Evolutionary conservation across 495 filamentous ascomycete species (phyloP).

Genomic region (Penicillium longicatenatum): DNA sequence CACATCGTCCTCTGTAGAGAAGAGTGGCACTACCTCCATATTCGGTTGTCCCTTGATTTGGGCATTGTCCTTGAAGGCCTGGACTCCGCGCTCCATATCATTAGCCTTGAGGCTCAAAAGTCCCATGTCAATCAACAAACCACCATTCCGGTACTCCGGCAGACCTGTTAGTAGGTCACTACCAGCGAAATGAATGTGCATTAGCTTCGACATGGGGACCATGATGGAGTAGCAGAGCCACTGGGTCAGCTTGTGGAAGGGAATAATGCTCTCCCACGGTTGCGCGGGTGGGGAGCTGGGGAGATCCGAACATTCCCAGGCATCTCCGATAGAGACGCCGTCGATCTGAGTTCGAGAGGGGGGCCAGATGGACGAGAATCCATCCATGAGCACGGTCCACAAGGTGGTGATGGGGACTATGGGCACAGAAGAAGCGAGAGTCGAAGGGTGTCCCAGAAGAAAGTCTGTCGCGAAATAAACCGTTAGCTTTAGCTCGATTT

Average conservation of each 20-base stretch:
- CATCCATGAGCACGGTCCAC: slow-evolving; percentile 88
- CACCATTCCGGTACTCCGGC: slow-evolving; percentile 71
- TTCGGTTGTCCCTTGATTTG: slow-evolving; percentile 72
- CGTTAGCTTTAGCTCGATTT: not conserved
- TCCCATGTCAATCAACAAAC: slow-evolving; percentile 67
- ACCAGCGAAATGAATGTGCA: slow-evolving; percentile 65
- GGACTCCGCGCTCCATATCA: slow-evolving; percentile 63
- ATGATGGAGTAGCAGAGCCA: slow-evolving; percentile 76
- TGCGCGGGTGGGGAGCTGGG: slow-evolving; percentile 69
- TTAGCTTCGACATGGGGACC: slow-evolving; percentile 65
- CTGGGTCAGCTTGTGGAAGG: slow-evolving; percentile 78
- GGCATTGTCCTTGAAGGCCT: slow-evolving; percentile 72
- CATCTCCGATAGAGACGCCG: slow-evolving; percentile 86
- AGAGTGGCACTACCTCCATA: slow-evolving; percentile 66
- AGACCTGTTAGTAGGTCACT: slow-evolving; percentile 65
- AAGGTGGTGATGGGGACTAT: slow-evolving; percentile 89
- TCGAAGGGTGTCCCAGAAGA: slow-evolving; percentile 86
- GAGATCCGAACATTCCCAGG: slow-evolving; percentile 87
- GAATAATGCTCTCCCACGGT: slow-evolving; percentile 91
- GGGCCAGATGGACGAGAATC: slow-evolving; percentile 87
- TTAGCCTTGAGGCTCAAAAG: slow-evolving; percentile 60
- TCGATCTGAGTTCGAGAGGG: slow-evolving; percentile 84
- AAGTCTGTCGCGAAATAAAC: slow-evolving; percentile 62
- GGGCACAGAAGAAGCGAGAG: slow-evolving; percentile 81
- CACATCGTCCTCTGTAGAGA: slow-evolving; percentile 65